phyloP scores from a whole-genome alignment of 176 grass and related monocot species.

The Cenchrus fungigraminus region DNA sequence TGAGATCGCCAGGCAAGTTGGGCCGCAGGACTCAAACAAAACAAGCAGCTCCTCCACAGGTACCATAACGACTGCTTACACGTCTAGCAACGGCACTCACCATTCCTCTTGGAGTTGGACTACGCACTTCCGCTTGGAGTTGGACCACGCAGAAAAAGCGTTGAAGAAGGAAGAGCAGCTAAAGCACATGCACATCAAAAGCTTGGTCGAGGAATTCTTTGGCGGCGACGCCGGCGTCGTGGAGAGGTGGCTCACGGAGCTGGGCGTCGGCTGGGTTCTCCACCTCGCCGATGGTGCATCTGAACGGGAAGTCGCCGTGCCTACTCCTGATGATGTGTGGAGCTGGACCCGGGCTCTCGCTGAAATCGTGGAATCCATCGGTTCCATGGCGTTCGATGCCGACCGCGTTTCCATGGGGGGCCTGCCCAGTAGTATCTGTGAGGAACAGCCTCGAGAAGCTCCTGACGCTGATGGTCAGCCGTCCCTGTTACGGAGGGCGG shows the following conservation, averaged over 20 bases:
- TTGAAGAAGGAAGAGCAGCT: neutral
- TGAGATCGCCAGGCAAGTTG: too few relatives aligned
- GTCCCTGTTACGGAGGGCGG: neutral
- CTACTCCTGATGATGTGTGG: accelerated
- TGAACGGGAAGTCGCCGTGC: neutral
- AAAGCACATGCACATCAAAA: neutral
- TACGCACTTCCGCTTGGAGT: too few relatives aligned
- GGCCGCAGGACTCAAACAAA: too few relatives aligned
- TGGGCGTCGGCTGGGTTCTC: neutral
- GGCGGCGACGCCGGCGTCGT: neutral
- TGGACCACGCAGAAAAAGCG: too few relatives aligned
- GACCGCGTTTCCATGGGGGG: too few relatives aligned
- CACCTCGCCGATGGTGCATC: neutral
- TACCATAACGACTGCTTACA: too few relatives aligned
- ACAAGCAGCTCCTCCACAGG: too few relatives aligned
- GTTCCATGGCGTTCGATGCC: neutral
- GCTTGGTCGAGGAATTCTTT: neutral
- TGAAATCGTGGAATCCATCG: neutral
- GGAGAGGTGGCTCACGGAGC: neutral
- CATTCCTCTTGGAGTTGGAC: too few relatives aligned
- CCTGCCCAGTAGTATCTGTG: too few relatives aligned
- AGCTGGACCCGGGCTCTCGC: neutral
- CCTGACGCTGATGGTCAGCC: too few relatives aligned
- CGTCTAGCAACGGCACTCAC: too few relatives aligned
- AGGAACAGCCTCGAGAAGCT: neutral